These are phyloP conservation scores for Emergomyces orientalis DNA, from an alignment of 2,329 filamentous ascomycete genomes.

Conservation along the genomic window DNA sequence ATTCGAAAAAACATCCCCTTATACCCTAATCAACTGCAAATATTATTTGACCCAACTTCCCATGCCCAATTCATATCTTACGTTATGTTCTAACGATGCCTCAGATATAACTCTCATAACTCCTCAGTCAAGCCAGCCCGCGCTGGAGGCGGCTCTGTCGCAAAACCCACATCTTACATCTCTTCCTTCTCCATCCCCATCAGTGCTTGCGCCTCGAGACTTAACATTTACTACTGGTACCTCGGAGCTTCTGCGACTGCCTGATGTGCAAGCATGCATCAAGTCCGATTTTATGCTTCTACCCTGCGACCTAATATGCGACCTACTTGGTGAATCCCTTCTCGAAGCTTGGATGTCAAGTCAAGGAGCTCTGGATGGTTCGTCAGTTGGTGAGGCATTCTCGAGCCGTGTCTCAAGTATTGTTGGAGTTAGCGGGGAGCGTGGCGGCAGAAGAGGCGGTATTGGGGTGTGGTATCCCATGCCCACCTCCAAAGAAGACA, in stretches of 20 bases:
- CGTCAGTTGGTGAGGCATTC: constrained; percentile 43
- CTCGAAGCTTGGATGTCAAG: constrained; percentile 89
- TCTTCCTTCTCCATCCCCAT: constrained; percentile 42
- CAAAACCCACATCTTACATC: constrained; percentile 44
- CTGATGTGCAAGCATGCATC: constrained; percentile 69
- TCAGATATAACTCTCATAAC: constrained; percentile 42
- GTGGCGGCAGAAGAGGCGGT: constrained; percentile 60
- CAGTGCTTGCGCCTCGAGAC: constrained; percentile 66
- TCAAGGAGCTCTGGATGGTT: constrained; percentile 57
- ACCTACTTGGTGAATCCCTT: constrained; percentile 71
- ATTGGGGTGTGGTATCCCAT: constrained; percentile 89
- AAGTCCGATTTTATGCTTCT: constrained; percentile 81
- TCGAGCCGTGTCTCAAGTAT: constrained; percentile 33
- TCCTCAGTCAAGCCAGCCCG: constrained; percentile 35
- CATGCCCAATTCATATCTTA: not conserved
- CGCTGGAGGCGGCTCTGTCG: constrained; percentile 39
- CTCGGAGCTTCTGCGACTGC: constrained; percentile 74
- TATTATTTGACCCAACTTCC: not conserved
- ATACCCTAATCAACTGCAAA: constrained; percentile 2
- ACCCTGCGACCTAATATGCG: constrained; percentile 88
- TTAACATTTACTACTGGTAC: constrained; percentile 81
- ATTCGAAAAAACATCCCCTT: not conserved
- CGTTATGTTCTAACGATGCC: constrained; percentile 5
- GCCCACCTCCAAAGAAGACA: constrained; percentile 53
- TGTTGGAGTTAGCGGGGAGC: constrained; percentile 45